Evolutionary conservation across 139 green algal species (phyloP), one percentile per base, ranked within the genome.

Genomic region (Closterium sp.): DNA sequence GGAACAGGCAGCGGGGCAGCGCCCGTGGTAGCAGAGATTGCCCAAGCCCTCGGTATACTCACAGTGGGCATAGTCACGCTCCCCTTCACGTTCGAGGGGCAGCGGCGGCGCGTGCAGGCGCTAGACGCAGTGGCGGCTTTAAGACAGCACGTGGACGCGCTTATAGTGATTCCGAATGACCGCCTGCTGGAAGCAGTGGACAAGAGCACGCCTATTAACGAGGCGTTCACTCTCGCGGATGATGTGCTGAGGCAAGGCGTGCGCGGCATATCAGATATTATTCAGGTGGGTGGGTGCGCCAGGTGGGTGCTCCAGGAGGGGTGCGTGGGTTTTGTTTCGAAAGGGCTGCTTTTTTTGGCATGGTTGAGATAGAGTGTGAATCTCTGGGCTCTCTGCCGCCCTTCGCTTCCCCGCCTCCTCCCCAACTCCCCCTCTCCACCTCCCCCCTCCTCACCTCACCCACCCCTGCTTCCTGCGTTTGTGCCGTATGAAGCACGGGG

Each of bases 191-290:
- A 98, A 87, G 97, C 98, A 33, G 97, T 98, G 28, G 93, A 92
- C 19, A 95, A 97, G 83, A 91, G 86, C 91, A 98, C 97, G 0
- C 96, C 97, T 12, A 94, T 99, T 34, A 96, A 98, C 90, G 97
- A 99, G 85, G 97, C 98, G 4, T 99, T 99, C 94, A 93, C 97
- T 32, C 94, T 99, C 34, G 98, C 98, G 2, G 98, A 99, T 91
- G 97, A 99, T 91, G 98, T 99, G 89, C 95, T 99, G 88, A 93
- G 97, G 28, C 97, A 99, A 96, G 97, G 97, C 69, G 97, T 97
- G 35, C 97, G 98, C 93, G 98, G 98, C 88, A 99, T 99, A 92
- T 98, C 96, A 2, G 98, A 99, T 94, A 99, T 99, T 96, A 99
- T 99, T 95, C 83, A 86, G 83, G 83, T 86, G 83, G 9, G 83